A percentile compares a stretch with the other conserved stretches of the same genome.
These are phyloP conservation scores for Globisporangium abappressorium DNA, from an alignment of 352 stramenopile genomes.

Conservation along the genomic window DNA sequence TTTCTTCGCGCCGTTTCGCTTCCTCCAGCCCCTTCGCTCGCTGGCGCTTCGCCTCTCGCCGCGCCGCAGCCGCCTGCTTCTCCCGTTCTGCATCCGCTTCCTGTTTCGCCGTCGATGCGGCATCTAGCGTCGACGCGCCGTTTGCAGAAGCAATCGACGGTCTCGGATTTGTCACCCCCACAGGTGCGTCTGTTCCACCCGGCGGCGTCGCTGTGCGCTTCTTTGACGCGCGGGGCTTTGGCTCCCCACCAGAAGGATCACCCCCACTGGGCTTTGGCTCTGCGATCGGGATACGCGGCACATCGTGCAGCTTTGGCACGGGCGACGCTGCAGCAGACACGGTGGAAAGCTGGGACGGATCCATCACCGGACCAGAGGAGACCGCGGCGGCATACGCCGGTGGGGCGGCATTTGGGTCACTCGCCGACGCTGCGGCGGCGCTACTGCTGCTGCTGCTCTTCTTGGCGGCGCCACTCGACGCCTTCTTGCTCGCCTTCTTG, in stretches of 20 bases:
- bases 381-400: conserved; percentile 4
- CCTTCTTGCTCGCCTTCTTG: conserved; percentile 40
- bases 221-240: conserved; percentile 39
- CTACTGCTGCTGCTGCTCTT: conserved; percentile 12
- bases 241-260: conserved; percentile 3
- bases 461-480: background rate
- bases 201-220: conserved; percentile 33
- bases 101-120: conserved; percentile 25
- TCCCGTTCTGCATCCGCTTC: conserved; percentile 40
- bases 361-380: background rate
- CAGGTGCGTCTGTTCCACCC: background rate
- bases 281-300: conserved; percentile 43
- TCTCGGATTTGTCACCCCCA: background rate
- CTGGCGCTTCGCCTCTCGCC: conserved; percentile 53
- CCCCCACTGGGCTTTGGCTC: conserved; percentile 35
- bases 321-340: conserved; percentile 14
- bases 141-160: conserved; percentile 9
- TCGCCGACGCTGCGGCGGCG: background rate
- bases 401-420: conserved; percentile 13
- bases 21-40: conserved; percentile 54
- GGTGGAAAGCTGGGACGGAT: conserved; percentile 17
- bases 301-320: conserved; percentile 19
- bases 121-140: conserved; percentile 1
- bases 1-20: conserved; percentile 42
- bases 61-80: conserved; percentile 20